phyloP scores from a whole-genome alignment of 1,139 yeast genomes.

The Sugiyamaella grinbergsii region DNA sequence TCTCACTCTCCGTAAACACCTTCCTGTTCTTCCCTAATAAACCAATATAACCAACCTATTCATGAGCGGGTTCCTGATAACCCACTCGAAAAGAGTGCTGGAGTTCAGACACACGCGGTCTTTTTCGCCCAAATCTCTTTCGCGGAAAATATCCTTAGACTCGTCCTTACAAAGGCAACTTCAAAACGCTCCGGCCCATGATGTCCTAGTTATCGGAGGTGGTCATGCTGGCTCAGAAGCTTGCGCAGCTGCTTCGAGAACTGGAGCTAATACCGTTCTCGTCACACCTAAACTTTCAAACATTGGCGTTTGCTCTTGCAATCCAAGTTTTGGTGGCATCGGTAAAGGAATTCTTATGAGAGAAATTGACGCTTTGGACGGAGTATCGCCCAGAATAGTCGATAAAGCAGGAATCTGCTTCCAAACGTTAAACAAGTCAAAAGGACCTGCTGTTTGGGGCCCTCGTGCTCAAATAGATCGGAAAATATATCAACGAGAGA shows the following conservation, averaged over 20 bases:
- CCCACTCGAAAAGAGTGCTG: neutral
- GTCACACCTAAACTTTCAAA: slow-evolving; percentile 75
- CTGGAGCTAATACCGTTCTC: slow-evolving; percentile 72
- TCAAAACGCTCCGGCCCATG: slow-evolving; percentile 40
- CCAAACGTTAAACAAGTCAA: slow-evolving; percentile 79
- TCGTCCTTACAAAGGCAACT: slow-evolving; percentile 19
- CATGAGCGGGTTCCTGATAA: neutral
- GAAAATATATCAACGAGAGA: slow-evolving; percentile 69
- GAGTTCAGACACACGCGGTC: neutral
- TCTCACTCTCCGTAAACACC: too few species aligned
- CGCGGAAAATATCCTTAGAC: slow-evolving; percentile 15
- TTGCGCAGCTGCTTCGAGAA: slow-evolving; percentile 86
- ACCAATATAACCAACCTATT: neutral
- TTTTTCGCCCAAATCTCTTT: neutral
- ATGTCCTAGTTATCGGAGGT: slow-evolving; percentile 91
- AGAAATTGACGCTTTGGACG: slow-evolving; percentile 96
- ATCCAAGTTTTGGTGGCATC: slow-evolving; percentile 98
- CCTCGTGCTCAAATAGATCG: slow-evolving; percentile 97
- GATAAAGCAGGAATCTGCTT: slow-evolving; percentile 94
- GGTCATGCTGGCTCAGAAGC: slow-evolving; percentile 99
- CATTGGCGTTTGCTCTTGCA: slow-evolving; percentile 94
- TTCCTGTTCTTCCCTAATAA: too few species aligned
- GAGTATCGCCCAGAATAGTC: slow-evolving; percentile 79
- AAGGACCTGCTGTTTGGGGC: slow-evolving; percentile 99
- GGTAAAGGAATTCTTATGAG: slow-evolving; percentile 92